phyloP scores from a whole-genome alignment of 345 rosid genomes.

The Camelina neglecta region DNA sequence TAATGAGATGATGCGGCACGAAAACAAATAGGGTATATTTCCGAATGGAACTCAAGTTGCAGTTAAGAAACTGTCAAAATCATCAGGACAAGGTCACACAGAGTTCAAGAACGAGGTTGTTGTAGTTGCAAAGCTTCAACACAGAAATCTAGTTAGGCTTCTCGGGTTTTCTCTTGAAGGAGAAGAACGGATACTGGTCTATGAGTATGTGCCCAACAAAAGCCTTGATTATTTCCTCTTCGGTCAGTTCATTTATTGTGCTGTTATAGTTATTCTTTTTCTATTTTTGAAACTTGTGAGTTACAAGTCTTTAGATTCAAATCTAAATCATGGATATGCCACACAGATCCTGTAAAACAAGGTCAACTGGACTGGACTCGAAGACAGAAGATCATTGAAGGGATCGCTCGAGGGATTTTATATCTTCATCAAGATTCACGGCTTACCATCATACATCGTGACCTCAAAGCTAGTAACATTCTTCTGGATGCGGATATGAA shows the following conservation, averaged over 20 bases:
- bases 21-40: conserved; percentile 13
- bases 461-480: conserved; percentile 65
- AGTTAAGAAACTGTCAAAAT: conserved; percentile 30
- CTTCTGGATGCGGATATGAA: conserved; percentile 59
- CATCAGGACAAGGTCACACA: conserved; percentile 37
- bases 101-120: conserved; percentile 58
- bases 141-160: conserved; percentile 54
- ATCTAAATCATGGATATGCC: background rate
- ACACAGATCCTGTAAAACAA: conserved; percentile 45
- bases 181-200: conserved; percentile 49
- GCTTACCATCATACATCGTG: conserved; percentile 65
- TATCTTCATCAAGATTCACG: conserved; percentile 57
- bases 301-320: background rate
- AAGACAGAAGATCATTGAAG: conserved; percentile 50
- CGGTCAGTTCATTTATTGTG: background rate
- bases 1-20: background rate
- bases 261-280: background rate
- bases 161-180: conserved; percentile 48
- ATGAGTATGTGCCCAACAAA: conserved; percentile 50
- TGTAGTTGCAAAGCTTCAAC: conserved; percentile 55
- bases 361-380: conserved; percentile 52
- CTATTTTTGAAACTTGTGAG: conserved; percentile 1
- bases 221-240: conserved; percentile 47
- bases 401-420: conserved; percentile 52
- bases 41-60: conserved; percentile 22